Evolutionary conservation across 371 early-diverging fungal genomes (phyloP).

Genomic region (Capniomyces stellatus): DNA sequence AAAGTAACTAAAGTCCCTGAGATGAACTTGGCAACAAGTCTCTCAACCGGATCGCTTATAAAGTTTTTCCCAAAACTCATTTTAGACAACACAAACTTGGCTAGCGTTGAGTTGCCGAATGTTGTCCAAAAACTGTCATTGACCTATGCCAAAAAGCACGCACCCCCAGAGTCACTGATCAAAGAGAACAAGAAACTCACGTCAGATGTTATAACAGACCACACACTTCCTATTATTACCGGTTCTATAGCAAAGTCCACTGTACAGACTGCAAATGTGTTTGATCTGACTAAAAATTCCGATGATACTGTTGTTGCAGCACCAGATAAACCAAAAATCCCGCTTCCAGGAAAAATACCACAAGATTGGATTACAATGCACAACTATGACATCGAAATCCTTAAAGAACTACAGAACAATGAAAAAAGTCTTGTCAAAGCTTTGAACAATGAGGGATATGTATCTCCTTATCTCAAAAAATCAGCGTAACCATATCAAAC

Average conservation of each 20-base stretch:
- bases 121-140: constrained; percentile 1
- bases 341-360: constrained; percentile 13
- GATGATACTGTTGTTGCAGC: no score
- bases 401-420: constrained; percentile 10
- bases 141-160: not conserved
- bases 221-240: no score
- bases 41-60: constrained; percentile 1
- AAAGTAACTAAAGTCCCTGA: not conserved
- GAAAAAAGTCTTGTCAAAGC: constrained; percentile 12
- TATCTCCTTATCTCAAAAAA: no score
- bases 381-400: constrained; percentile 10
- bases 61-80: constrained; percentile 8
- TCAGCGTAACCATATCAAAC: no score
- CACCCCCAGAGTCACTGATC: not conserved
- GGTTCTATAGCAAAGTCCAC: no score
- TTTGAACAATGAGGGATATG: constrained; percentile 23
- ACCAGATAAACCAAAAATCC: no score
- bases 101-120: not conserved
- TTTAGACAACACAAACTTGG: not conserved
- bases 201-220: no score
- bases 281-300: not conserved
- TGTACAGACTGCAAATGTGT: no score
- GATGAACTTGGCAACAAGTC: no score
- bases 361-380: constrained; percentile 18
- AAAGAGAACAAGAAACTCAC: no score